A percentile compares a stretch with the other conserved stretches of the same genome.
Conservation (phyloP, 169 alveolate genomes). For the Toxoplasma gondii region DNA sequence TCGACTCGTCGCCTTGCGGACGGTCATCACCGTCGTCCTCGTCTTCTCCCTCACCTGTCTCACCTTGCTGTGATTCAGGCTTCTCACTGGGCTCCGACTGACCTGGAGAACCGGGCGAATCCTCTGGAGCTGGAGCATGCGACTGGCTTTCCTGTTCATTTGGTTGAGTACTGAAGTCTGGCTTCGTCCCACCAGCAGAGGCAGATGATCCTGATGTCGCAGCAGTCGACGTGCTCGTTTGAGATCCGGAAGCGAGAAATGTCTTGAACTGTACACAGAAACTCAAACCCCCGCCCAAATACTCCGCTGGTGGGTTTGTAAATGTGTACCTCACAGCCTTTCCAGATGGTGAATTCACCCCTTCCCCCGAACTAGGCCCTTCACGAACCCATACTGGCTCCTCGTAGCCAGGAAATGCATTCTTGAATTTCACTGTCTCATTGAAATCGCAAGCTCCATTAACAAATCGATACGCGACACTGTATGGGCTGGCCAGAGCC, state of each 20-base stretch:
- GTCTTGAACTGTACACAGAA: slow-evolving; percentile 7
- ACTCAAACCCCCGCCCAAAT: neutral
- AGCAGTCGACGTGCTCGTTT: neutral
- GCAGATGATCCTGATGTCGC: neutral
- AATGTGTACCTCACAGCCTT: neutral
- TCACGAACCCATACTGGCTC: neutral
- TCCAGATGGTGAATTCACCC: neutral
- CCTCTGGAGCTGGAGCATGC: too few species aligned
- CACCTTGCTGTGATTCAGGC: too few species aligned
- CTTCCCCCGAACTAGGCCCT: neutral
- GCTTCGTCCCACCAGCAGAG: neutral
- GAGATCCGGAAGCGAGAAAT: neutral
- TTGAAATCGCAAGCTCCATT: slow-evolving; percentile 18
- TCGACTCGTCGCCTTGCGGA: too few species aligned
- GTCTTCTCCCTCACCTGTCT: too few species aligned
- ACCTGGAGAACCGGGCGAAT: too few species aligned
- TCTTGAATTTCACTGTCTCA: neutral
- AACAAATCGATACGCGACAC: neutral
- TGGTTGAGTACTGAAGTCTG: too few species aligned
- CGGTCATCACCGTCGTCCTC: too few species aligned
- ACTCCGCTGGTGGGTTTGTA: neutral
- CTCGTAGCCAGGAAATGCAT: neutral
- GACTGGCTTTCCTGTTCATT: too few species aligned
- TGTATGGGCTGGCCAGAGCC: neutral
- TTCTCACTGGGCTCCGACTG: too few species aligned